Evolutionary conservation across 1,284 basidiomycete species (phyloP).

Genomic region (Boletellus dicymbophilus): DNA sequence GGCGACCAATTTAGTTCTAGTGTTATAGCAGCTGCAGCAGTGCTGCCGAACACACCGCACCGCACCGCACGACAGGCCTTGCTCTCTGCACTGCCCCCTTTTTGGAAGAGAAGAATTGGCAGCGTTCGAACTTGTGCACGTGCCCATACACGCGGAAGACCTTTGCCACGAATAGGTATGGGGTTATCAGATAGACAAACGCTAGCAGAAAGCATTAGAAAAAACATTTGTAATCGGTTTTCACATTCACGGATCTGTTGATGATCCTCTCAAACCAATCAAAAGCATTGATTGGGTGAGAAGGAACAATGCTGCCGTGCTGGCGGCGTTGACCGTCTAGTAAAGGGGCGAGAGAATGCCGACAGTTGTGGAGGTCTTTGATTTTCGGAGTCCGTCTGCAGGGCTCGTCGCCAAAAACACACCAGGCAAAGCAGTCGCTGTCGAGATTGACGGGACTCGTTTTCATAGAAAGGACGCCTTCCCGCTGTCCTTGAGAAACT

Average conservation of each 20-base stretch:
- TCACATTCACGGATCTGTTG: conserved; percentile 7
- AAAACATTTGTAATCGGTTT: background rate
- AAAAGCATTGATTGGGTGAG: too few species aligned
- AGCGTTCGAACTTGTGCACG: background rate
- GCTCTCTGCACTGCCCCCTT: conserved; percentile 9
- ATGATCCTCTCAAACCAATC: too few species aligned
- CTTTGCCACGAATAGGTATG: background rate
- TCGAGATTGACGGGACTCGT: too few species aligned
- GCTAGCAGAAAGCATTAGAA: background rate
- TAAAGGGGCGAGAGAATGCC: too few species aligned
- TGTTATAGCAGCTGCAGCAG: conserved; percentile 13
- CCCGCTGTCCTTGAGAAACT: too few species aligned
- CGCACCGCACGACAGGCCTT: conserved; percentile 10
- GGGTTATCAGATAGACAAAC: background rate
- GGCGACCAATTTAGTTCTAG: background rate
- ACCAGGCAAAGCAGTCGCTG: too few species aligned
- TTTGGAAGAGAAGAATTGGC: conserved; percentile 5
- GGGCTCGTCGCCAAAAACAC: too few species aligned
- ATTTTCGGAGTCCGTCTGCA: too few species aligned
- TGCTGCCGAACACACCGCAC: background rate
- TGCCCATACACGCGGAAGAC: background rate
- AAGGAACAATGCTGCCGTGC: too few species aligned
- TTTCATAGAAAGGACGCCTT: too few species aligned
- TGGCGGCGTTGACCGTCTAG: too few species aligned
- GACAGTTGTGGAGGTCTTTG: too few species aligned